Conservation (phyloP, 2,329 filamentous ascomycete species). For the Bimuria novae-zelandiae region DNA sequence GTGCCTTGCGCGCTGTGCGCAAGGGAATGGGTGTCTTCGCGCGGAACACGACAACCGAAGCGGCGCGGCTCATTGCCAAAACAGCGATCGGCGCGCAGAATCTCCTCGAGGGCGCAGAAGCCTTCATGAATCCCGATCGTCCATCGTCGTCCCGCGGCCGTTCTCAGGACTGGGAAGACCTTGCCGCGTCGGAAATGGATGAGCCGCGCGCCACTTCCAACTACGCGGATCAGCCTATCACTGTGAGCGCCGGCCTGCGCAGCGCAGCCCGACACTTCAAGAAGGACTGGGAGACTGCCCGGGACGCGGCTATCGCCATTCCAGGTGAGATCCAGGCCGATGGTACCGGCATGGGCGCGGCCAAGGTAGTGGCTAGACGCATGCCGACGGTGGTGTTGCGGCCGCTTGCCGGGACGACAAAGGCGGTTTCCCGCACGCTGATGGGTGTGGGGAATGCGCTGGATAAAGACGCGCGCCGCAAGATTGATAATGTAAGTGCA, state of each 20-base stretch:
- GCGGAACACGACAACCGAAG: slow-evolving; percentile 88
- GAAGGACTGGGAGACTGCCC: slow-evolving; percentile 82
- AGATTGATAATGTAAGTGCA: slow-evolving; percentile 82
- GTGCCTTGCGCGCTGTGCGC: slow-evolving; percentile 86
- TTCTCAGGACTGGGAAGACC: slow-evolving; percentile 57
- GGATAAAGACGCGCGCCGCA: slow-evolving; percentile 78
- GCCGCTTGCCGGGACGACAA: slow-evolving; percentile 87
- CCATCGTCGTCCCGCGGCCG: slow-evolving; percentile 17
- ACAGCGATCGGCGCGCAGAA: slow-evolving; percentile 93
- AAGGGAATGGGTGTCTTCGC: slow-evolving; percentile 91
- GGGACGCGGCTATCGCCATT: slow-evolving; percentile 92
- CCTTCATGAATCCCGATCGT: slow-evolving; percentile 61
- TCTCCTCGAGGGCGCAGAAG: slow-evolving; percentile 87
- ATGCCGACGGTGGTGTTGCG: slow-evolving; percentile 93
- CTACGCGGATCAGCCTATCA: slow-evolving; percentile 92
- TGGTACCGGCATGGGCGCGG: slow-evolving; percentile 77
- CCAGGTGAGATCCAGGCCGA: slow-evolving; percentile 90
- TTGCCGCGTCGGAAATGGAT: slow-evolving; percentile 67
- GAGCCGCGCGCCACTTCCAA: slow-evolving; percentile 80
- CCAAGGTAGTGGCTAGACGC: slow-evolving; percentile 74
- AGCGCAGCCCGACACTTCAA: slow-evolving; percentile 83
- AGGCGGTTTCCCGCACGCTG: slow-evolving; percentile 85
- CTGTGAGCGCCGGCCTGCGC: slow-evolving; percentile 82
- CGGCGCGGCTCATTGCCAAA: slow-evolving; percentile 94
- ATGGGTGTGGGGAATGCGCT: slow-evolving; percentile 91